Base-by-base conservation (phyloP, 2,329 filamentous ascomycete species). In the Tolypocladium sp. region DNA sequence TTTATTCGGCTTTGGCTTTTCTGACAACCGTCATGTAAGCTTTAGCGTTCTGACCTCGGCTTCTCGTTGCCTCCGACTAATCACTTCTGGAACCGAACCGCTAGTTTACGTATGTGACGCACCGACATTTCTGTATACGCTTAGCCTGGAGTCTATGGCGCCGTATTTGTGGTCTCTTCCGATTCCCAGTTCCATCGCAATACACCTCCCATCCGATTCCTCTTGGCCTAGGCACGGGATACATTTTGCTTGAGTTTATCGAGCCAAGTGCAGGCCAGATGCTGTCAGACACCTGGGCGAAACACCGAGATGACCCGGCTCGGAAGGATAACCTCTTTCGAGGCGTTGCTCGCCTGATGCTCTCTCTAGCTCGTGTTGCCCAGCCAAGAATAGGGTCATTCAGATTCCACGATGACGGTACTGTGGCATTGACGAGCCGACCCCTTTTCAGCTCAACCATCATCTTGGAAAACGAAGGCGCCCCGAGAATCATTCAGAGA, bases 381-480 rank as follows among this genome's bases (percentile, higher is more conserved):
- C 68, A 67, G 54, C 62, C 66, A 5, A 63, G 63, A 8, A 70
- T 73, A 33, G 71, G 63, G 3, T 66, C 69, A 6, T 69, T 69
- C 38, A 57, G 58, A 2, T 69, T 73, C 63, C 38, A 64, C 60
- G 58, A 73, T 58, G 55, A 67, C 40, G 67, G 69, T 52, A 71
- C 66, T 1, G 61, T 74, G 17, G 64, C 63, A 15, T 62, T 72
- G 53, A 65, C 67, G 40, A 73, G 71, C 62, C 67, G 70, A 46
- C 71, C 70, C 33, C 64, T 72, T 15, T 60, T 60, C 53, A 67
- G 63, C 61, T 61, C 62, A 17, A 61, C 67, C 15, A 62, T 68
- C 22, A 70, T 71, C 4, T 61, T 73, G 13, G 73, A 74, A 61
- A 74, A 72, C 64, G 64, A 72, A 17, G 69, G 69, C 42, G 65